Base-by-base conservation (phyloP, 2,329 filamentous ascomycete species). In the Metarhizium brunneum region DNA sequence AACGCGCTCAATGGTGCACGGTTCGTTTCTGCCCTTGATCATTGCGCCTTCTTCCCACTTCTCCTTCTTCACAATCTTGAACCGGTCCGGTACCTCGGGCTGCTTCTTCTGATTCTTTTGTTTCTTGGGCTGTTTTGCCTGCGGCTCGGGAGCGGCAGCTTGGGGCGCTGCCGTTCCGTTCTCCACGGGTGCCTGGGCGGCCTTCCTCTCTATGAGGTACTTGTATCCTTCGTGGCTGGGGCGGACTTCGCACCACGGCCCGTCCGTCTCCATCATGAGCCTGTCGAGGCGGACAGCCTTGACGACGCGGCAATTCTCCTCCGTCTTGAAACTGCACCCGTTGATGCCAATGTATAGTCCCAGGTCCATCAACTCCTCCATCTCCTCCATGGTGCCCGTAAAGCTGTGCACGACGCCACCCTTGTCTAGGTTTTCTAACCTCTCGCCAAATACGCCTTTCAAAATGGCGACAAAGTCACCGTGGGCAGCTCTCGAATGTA, bases 231-330 rank as follows among this genome's bases (percentile, higher is more conserved):
- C 91, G 72, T 99, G 92, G 35, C 83, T 90, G 1, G 91, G 86
- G 29, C 94, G 79, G 57, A 99, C 92, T 70, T 99, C 94, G 67
- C 94, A 99, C 88, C 94, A 99, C 3, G 94, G 94, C 2, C 94
- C 94, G 68, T 99, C 94, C 0, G 94, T 99, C 77, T 99, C 94
- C 50, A 99, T 84, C 80, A 97, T 95, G 54, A 99, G 71, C 50
- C 86, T 76, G 55, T 92, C 84, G 11, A 99, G 74, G 11, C 85
- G 87, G 43, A 97, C 84, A 58, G 86, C 82, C 59, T 80, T 84
- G 11, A 96, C 90, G 2, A 96, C 92, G 14, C 82, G 85, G 45
- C 95, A 82, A 64, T 97, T 99, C 68, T 96, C 90, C 11, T 81
- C 85, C 6, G 90, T 97, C 78, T 97, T 99, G 76, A 99, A 82